Conservation (phyloP, 176 grass and related monocot genomes). For the Phoenix roebelenii region DNA sequence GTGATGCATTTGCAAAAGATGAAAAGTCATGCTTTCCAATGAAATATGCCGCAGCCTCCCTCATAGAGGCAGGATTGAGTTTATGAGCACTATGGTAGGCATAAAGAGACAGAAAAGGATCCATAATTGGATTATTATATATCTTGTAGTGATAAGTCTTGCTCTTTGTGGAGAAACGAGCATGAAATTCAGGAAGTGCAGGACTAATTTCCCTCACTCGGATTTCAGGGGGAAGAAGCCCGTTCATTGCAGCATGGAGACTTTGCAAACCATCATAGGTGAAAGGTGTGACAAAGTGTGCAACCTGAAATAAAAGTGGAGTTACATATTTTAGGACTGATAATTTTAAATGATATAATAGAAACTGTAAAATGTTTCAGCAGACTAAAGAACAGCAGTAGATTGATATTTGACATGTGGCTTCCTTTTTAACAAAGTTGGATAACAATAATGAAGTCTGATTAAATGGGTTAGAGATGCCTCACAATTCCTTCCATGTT, state of each 20-base stretch:
- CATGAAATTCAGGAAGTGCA: conserved; percentile 64
- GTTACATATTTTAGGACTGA: too few species aligned
- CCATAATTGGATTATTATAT: conserved; percentile 77
- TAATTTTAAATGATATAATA: too few species aligned
- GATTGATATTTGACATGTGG: too few species aligned
- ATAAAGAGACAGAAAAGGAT: conserved; percentile 61
- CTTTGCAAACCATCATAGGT: conserved; percentile 51
- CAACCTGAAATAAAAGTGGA: conserved; percentile 41
- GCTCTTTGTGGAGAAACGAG: conserved; percentile 69
- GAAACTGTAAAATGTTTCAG: too few species aligned
- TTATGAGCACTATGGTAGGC: conserved; percentile 69
- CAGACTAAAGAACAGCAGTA: too few species aligned
- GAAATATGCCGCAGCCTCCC: conserved; percentile 73
- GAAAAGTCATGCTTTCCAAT: conserved; percentile 79
- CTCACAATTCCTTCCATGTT: too few species aligned
- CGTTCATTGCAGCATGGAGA: conserved; percentile 75
- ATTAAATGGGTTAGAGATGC: too few species aligned
- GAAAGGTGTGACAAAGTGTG: conserved; percentile 82
- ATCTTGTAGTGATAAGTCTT: conserved; percentile 97
- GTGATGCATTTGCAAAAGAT: conserved; percentile 77
- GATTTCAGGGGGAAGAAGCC: conserved; percentile 76
- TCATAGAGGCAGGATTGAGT: conserved; percentile 66
- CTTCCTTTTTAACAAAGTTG: too few species aligned
- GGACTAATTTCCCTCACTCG: conserved; percentile 81
- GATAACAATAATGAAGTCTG: too few species aligned